Base-by-base conservation (phyloP, 257 asterid species). In the Nicotiana otophora region DNA sequence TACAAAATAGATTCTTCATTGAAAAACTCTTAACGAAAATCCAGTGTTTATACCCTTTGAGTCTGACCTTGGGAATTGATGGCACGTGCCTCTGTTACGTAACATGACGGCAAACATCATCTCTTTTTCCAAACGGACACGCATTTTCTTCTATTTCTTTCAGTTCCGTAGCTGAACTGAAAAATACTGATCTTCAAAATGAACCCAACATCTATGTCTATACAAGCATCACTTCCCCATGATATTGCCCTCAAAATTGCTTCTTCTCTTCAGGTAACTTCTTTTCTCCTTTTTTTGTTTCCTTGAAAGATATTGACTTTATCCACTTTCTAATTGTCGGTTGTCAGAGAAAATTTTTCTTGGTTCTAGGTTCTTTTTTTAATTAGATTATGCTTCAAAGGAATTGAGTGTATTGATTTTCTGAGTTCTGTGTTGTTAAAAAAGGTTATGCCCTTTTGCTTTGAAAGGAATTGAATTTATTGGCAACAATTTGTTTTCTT, bases 231-330 rank as follows among this genome's bases (percentile, higher is more conserved):
- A 62, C 89, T 95, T 57, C 97, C 99, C 5, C 46, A 87, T 55
- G 99, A 95, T 90, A 83, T 93, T 42, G 86, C 93, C 84, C 88
- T 93, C 85, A 89, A 92, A 83, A 91, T 93, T 17, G 94, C 90
- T 84, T 93, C 95, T 65, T 90, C 94, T 51, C 97, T 95, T 11
- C 90, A 90, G 91, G 97, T 91, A 57, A 74, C 58, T 68, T 81
- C n/a, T 42, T 54, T 79, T 81, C 10, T 28, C 16, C 1, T 26
- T 23, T 51, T 3, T 14, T 58, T 77, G n/a, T 48, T 39, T 34
- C 74, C 76, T 77, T 62, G 42, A 66, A 36, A 62, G 68, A 54
- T 30, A 51, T 46, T 33, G 20, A 84, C 42, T 81, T 57, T 2
- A 23, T 72, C 20, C 36, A 70, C 33, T 85, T 81, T 55, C 23